Base-by-base conservation (phyloP, 129 eudicot genomes). In the Centaurea solstitialis region DNA sequence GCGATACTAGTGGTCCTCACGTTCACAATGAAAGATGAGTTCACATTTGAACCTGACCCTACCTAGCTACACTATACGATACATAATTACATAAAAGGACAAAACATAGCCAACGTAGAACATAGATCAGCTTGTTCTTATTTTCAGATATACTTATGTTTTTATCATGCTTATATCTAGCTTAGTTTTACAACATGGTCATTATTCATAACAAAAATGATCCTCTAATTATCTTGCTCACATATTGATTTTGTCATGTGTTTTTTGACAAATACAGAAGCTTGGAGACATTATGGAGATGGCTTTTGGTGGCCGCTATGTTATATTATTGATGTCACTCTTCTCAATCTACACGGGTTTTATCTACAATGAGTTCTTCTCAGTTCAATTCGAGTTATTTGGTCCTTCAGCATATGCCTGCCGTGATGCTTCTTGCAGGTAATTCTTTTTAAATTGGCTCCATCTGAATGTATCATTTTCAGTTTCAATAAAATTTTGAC, bases 281-380 rank as follows among this genome's bases (percentile, higher is more conserved):
- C 93, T 93, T 82, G 98, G 92, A 64, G 98, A 93, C 92, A 93
- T 93, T 67, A 80, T 84, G 86, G 93, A 87, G 80, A 88, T 93
- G 96, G 78, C 89, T 28, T 93, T 93, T 81, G 98, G 98, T 23
- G 98, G 98, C 15, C 93, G 98, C 45, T 93, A 93, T 84, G 96
- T 93, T 37, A 93, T 93, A 64, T 37, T 93, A 83, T 10, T 93
- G 91, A 93, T 93, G 96, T 41, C 96, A 28, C 81, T 93, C 13
- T 93, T 93, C 86, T 93, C 98, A 70, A 93, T 93, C 68, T 93
- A 90, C 86, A 89, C 96, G 2, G 96, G 96, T 15, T 85, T 93
- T 72, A 87, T 93, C 75, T 93, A 93, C 40, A 93, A 93, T 26
- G 98, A 93, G 79, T 93, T 93, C 80, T 93, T 93, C 86, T 93